A percentile compares a stretch with the other conserved stretches of the same genome.
Conservation (phyloP, 768 basidiomycete species). For the Exidia glandulosa region DNA sequence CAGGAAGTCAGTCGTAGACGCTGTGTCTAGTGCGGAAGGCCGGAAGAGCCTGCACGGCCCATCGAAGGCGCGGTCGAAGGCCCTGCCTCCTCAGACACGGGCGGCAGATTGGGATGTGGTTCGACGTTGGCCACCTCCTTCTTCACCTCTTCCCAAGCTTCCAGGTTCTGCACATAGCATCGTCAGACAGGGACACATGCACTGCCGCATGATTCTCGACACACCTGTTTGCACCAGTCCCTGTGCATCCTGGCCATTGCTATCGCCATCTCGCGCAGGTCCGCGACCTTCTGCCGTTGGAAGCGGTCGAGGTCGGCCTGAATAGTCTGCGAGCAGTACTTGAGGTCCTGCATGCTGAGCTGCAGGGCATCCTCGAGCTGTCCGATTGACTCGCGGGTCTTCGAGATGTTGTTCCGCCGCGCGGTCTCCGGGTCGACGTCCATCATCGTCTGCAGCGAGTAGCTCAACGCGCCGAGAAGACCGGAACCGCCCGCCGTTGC, state of each 20-base stretch:
- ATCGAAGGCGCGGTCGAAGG: not conserved
- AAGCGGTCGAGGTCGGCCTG: constrained; percentile 97
- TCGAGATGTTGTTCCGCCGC: constrained; percentile 82
- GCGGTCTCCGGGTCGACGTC: constrained; percentile 97
- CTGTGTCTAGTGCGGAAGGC: not conserved
- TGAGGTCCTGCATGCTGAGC: constrained; percentile 83
- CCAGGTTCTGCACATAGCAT: constrained; percentile 59
- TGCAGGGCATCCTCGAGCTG: constrained; percentile 96
- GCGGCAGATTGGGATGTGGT: constrained; percentile 70
- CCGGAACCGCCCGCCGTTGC: constrained; percentile 53
- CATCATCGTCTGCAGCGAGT: constrained; percentile 96
- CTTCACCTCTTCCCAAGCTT: constrained; percentile 95
- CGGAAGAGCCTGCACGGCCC: not conserved
- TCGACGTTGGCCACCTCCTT: constrained; percentile 85
- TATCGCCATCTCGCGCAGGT: constrained; percentile 88
- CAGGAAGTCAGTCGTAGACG: not conserved
- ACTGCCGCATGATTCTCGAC: constrained; percentile 4
- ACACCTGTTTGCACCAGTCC: constrained; percentile 94
- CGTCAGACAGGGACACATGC: constrained; percentile 5
- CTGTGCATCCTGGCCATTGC: constrained; percentile 81
- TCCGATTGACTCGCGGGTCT: constrained; percentile 90
- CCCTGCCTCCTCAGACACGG: constrained; percentile 11
- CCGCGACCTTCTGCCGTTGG: constrained; percentile 96
- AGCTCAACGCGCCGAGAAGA: constrained; percentile 80
- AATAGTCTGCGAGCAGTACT: constrained; percentile 92